Conservation (phyloP, 768 basidiomycete genomes). For the Leccinellum albellum region DNA sequence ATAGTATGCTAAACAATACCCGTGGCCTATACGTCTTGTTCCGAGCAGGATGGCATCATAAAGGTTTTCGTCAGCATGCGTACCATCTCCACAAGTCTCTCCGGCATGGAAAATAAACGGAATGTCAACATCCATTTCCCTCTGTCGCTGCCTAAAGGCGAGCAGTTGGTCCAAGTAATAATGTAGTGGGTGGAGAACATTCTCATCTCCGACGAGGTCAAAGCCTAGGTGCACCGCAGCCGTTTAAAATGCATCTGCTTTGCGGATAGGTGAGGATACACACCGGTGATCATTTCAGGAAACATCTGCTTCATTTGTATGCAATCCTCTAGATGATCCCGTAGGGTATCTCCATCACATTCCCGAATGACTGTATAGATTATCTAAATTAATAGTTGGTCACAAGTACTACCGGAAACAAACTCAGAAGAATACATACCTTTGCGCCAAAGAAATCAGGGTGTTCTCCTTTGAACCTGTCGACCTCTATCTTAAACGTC, state of each 20-base stretch:
- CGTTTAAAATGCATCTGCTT: neutral
- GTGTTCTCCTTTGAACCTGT: constrained; percentile 53
- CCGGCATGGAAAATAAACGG: constrained; percentile 82
- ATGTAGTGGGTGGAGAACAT: constrained; percentile 53
- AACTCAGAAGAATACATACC: constrained; percentile 33
- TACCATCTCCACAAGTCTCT: constrained; percentile 77
- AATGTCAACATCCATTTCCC: constrained; percentile 52
- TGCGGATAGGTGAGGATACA: constrained; percentile 2
- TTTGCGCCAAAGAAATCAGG: constrained; percentile 65
- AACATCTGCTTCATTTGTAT: constrained; percentile 69
- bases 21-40: constrained; percentile 80
- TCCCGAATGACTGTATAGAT: constrained; percentile 66
- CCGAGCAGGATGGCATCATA: constrained; percentile 78
- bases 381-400: constrained; percentile 39
- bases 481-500: constrained; percentile 49
- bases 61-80: constrained; percentile 63
- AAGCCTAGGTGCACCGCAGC: constrained; percentile 47
- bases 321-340: constrained; percentile 71
- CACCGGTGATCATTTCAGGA: constrained; percentile 68
- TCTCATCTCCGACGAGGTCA: constrained; percentile 78
- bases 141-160: constrained; percentile 53
- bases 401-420: neutral
- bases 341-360: constrained; percentile 52
- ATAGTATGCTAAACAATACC: constrained; percentile 36
- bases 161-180: constrained; percentile 61